phyloP scores from a whole-genome alignment of 352 stramenopile species.

The Saprolegnia diclina region DNA sequence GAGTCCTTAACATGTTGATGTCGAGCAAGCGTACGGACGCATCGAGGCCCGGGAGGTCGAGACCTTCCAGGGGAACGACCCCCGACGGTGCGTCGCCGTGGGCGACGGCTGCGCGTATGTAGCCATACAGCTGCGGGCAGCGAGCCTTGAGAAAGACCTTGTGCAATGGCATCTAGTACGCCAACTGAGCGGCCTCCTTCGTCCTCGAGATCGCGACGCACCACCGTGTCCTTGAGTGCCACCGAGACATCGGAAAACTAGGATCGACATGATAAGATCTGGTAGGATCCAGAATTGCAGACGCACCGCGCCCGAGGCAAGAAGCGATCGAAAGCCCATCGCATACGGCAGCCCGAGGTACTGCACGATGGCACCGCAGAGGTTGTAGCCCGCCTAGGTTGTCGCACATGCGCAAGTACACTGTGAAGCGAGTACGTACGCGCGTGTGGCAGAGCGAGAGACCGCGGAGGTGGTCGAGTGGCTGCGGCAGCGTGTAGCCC shows the following conservation, averaged over 20 bases:
- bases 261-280: not conserved
- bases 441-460: conserved; percentile 46
- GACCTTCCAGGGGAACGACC: not conserved
- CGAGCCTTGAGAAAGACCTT: conserved; percentile 20
- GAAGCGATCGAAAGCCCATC: conserved; percentile 49
- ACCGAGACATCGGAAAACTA: conserved; percentile 60
- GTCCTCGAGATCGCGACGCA: not conserved
- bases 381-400: conserved; percentile 57
- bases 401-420: not conserved
- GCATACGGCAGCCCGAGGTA: conserved; percentile 59
- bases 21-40: not conserved
- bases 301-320: conserved; percentile 29
- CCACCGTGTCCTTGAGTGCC: conserved; percentile 30
- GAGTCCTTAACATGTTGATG: too few species aligned
- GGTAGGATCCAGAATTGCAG: not conserved
- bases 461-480: conserved; percentile 53
- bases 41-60: conserved; percentile 9
- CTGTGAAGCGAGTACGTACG: not conserved
- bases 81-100: not conserved
- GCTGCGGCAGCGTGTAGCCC: conserved; percentile 59
- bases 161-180: not conserved
- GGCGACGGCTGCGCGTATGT: conserved; percentile 1
- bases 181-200: not conserved
- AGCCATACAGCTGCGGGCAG: conserved; percentile 22
- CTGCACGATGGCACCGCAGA: conserved; percentile 49